phyloP scores from a whole-genome alignment of 768 basidiomycete species.

The Clitopilus passeckerianus region DNA sequence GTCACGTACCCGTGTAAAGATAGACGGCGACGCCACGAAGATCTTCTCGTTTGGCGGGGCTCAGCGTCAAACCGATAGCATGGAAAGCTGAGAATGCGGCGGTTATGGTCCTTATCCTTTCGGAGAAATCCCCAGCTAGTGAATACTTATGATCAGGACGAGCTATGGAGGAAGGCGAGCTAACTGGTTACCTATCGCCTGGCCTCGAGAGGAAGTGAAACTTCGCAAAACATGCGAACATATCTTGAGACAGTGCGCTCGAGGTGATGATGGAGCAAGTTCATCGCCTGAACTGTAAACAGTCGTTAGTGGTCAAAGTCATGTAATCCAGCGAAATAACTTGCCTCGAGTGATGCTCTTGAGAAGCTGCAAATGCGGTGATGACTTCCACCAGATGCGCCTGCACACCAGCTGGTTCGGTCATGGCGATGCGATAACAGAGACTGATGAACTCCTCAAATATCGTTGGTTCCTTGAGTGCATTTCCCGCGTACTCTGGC shows the following conservation, averaged over 20 bases:
- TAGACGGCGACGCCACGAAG: constrained; percentile 74
- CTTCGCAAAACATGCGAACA: constrained; percentile 78
- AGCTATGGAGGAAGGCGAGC: neutral
- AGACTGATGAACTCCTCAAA: constrained; percentile 90
- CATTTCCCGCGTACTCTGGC: constrained; percentile 76
- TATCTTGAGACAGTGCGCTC: constrained; percentile 74
- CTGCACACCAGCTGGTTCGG: constrained; percentile 71
- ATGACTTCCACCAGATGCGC: constrained; percentile 69
- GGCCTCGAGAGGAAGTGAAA: constrained; percentile 48
- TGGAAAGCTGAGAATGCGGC: constrained; percentile 59
- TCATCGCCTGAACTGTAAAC: constrained; percentile 24
- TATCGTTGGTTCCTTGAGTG: constrained; percentile 72
- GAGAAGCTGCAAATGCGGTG: constrained; percentile 46
- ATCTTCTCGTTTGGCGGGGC: constrained; percentile 60
- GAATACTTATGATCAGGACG: neutral
- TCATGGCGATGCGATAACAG: constrained; percentile 87
- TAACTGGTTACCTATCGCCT: constrained; percentile 39
- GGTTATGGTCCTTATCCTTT: constrained; percentile 61
- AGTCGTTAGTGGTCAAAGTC: neutral
- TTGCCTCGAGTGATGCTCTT: constrained; percentile 18
- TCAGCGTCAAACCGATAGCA: constrained; percentile 52
- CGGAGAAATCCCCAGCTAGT: constrained; percentile 47
- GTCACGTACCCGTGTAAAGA: constrained; percentile 64
- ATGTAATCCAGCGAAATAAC: constrained; percentile 6
- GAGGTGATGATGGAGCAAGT: constrained; percentile 37